Conservation (phyloP, 73 alveolate genomes). For the Stentor coeruleus region DNA sequence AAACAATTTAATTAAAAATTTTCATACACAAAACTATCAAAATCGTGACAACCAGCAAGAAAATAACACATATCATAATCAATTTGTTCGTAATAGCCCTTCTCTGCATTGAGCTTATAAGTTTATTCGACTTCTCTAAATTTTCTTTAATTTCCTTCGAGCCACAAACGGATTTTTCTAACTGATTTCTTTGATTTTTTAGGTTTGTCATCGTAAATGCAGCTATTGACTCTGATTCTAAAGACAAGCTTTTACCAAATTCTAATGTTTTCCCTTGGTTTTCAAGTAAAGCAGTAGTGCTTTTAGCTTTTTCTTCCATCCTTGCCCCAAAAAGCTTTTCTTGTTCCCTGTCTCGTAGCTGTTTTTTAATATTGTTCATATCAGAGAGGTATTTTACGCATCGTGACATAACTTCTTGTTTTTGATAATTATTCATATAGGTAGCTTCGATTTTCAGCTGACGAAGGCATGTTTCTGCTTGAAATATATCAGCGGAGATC, state of each 20-base stretch:
- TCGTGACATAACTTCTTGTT: background rate
- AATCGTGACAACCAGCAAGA: background rate
- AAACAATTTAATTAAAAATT: background rate
- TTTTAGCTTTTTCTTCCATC: background rate
- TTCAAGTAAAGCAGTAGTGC: background rate
- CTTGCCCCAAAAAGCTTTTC: background rate
- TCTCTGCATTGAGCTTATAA: background rate
- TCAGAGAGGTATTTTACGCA: background rate
- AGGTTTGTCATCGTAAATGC: background rate
- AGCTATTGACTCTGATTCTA: conserved; percentile 20
- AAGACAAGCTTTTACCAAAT: background rate
- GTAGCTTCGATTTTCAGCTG: background rate
- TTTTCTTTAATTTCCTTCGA: conserved; percentile 9
- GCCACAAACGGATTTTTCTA: background rate
- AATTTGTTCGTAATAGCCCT: conserved; percentile 1
- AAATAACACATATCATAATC: background rate
- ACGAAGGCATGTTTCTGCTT: background rate
- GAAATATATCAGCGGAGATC: background rate
- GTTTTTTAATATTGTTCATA: too few relatives aligned
- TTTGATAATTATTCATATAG: background rate
- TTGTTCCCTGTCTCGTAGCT: background rate
- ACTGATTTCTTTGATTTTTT: background rate
- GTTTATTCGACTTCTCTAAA: background rate
- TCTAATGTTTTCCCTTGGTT: conserved; percentile 9
- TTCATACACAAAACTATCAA: background rate